Percentiles rank a stretch among this genome's conserved stretches.
phyloP scores from a whole-genome alignment of 108 stramenopile species.

The Cafeteria roenbergensis region DNA sequence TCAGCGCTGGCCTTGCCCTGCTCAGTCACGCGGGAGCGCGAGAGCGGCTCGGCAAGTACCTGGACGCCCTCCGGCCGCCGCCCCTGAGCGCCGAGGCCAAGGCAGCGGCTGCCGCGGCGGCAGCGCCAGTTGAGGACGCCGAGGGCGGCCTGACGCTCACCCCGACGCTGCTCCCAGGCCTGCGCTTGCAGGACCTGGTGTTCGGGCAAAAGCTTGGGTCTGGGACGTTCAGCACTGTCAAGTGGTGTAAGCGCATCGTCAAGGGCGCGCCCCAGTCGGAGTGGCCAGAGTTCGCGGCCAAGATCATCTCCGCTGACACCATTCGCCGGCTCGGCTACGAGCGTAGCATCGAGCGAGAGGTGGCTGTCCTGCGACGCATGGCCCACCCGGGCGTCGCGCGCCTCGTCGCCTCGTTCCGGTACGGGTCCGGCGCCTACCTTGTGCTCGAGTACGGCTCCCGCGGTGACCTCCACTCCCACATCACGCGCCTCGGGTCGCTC shows the following conservation, averaged over 20 bases:
- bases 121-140: background rate
- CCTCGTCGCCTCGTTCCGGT: constrained; percentile 76
- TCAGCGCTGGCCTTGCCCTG: background rate
- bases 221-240: constrained; percentile 66
- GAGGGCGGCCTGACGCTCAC: background rate
- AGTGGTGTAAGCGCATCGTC: constrained; percentile 71
- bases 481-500: constrained; percentile 66
- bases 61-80: no score
- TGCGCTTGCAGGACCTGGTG: constrained; percentile 90
- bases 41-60: background rate
- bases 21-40: background rate
- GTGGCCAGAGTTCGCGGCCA: constrained; percentile 92
- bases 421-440: constrained; percentile 70
- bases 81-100: no score
- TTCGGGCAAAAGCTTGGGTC: constrained; percentile 79
- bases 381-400: constrained; percentile 77
- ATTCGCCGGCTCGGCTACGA: constrained; percentile 67
- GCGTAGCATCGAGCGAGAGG: constrained; percentile 64
- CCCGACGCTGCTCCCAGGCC: constrained; percentile 38
- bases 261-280: constrained; percentile 53
- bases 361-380: constrained; percentile 65
- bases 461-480: constrained; percentile 73
- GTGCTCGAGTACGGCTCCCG: constrained; percentile 82
- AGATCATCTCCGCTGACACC: constrained; percentile 49
- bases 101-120: no score